A percentile compares a stretch with the other conserved stretches of the same genome.
Conservation (phyloP, 2,329 filamentous ascomycete species). For the Exophiala sp. region DNA sequence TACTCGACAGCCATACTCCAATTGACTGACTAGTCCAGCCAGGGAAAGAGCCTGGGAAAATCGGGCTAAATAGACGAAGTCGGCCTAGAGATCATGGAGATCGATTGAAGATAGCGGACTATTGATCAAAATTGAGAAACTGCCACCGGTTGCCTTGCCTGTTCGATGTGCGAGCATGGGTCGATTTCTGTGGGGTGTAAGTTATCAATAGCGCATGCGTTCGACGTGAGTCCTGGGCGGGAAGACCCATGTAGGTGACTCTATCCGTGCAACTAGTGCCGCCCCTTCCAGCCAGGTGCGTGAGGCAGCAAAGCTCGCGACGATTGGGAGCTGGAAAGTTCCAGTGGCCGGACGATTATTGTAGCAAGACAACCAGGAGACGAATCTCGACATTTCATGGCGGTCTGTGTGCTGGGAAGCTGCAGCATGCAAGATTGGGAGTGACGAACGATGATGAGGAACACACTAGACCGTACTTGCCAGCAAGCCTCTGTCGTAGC, state of each 20-base stretch:
- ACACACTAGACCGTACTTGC: not conserved
- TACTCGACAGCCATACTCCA: slow-evolving; percentile 14
- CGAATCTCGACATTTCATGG: slow-evolving; percentile 14
- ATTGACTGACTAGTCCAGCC: slow-evolving; percentile 15
- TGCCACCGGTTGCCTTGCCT: slow-evolving; percentile 16
- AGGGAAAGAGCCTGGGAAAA: slow-evolving; percentile 5
- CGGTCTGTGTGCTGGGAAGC: not conserved
- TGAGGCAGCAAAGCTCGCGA: slow-evolving; percentile 14
- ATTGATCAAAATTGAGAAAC: slow-evolving; percentile 12
- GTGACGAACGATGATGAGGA: slow-evolving; percentile 6
- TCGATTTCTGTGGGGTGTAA: slow-evolving; percentile 8
- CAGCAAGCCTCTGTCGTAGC: slow-evolving; percentile 16
- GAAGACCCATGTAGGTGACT: slow-evolving; percentile 24
- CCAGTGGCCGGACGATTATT: slow-evolving; percentile 1
- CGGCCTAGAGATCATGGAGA: slow-evolving; percentile 6
- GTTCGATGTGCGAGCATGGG: not conserved
- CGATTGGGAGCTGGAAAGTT: slow-evolving; percentile 5
- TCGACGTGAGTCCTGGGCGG: slow-evolving; percentile 11
- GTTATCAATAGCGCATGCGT: not conserved
- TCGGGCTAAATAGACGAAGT: slow-evolving; percentile 21
- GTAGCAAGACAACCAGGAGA: slow-evolving; percentile 8
- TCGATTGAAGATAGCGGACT: slow-evolving; percentile 10
- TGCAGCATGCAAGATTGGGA: slow-evolving; percentile 22
- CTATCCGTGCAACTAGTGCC: slow-evolving; percentile 16
- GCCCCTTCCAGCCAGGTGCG: slow-evolving; percentile 22